Evolutionary conservation across 371 early-diverging fungal species (phyloP).

Genomic region (Mortierella sp.): DNA sequence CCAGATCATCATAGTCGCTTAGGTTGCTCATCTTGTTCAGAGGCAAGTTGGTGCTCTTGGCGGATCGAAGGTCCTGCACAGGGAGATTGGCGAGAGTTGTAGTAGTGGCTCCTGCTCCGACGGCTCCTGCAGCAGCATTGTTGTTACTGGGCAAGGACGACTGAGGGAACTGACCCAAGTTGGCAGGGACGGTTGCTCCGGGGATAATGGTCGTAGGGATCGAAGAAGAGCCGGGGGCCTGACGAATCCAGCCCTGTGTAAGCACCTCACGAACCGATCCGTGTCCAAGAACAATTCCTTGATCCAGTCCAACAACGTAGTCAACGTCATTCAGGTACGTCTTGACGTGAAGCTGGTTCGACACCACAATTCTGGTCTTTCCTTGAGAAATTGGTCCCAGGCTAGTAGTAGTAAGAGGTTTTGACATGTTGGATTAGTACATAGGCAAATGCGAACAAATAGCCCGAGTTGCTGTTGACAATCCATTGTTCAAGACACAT

Average conservation of each 20-base stretch:
- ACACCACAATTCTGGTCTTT: constrained; percentile 51
- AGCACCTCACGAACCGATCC: constrained; percentile 49
- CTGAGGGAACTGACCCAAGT: constrained; percentile 42
- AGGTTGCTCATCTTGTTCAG: constrained; percentile 54
- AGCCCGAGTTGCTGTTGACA: background rate
- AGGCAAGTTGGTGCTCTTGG: constrained; percentile 46
- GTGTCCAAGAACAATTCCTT: constrained; percentile 47
- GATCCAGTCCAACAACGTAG: constrained; percentile 57
- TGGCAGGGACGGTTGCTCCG: constrained; percentile 54
- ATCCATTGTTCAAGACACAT: too few species aligned
- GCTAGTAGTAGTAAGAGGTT: constrained; percentile 1
- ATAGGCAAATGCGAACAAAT: background rate
- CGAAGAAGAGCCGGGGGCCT: constrained; percentile 47
- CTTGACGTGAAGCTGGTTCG: constrained; percentile 55
- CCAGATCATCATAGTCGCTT: constrained; percentile 54
- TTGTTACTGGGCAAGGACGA: constrained; percentile 9
- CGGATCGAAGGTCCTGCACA: constrained; percentile 29
- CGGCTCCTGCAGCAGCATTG: background rate
- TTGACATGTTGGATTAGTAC: background rate
- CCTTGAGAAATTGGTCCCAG: constrained; percentile 44
- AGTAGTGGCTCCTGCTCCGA: background rate
- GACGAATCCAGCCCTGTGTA: constrained; percentile 55
- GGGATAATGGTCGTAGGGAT: constrained; percentile 55
- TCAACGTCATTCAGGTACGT: constrained; percentile 52
- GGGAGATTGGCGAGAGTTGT: constrained; percentile 6